Conservation (phyloP, 257 asterid species). For the Penstemon newberryi region DNA sequence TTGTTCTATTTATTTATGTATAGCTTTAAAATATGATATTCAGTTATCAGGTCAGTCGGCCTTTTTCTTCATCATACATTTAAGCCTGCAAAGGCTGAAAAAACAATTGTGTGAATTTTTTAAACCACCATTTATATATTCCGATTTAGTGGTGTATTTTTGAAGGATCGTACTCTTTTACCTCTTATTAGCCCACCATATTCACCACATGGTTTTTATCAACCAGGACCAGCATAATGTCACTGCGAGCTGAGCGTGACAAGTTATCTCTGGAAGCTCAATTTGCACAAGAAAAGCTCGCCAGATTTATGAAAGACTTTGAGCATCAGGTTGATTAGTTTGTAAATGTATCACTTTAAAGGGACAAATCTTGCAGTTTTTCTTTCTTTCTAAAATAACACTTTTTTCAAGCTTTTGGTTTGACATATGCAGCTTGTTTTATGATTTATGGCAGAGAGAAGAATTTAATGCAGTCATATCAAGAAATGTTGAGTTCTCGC, state of each 20-base stretch:
- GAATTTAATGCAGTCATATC: constrained; percentile 62
- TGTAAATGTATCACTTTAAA: not conserved
- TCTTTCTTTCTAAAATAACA: not conserved
- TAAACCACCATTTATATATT: not conserved
- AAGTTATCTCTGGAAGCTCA: constrained; percentile 72
- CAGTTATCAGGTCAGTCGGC: no score
- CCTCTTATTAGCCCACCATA: constrained; percentile 7
- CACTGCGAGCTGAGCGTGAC: constrained; percentile 74
- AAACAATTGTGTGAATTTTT: no score
- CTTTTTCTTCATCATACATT: no score
- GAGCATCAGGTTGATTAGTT: constrained; percentile 70
- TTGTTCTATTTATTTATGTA: no score
- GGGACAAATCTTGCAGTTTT: not conserved
- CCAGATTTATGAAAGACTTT: constrained; percentile 74
- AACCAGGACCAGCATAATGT: constrained; percentile 59
- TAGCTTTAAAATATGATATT: no score
- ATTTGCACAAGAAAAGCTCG: constrained; percentile 70
- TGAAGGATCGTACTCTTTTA: not conserved
- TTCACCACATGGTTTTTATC: constrained; percentile 17
- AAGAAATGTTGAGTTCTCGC: constrained; percentile 90
- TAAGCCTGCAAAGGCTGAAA: no score
- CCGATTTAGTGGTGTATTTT: not conserved
- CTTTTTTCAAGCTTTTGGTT: constrained; percentile 9
- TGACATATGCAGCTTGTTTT: constrained; percentile 16
- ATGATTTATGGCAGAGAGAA: constrained; percentile 54